Evolutionary conservation across 2,329 filamentous ascomycete species (phyloP).

Genomic region (Colletotrichum karsti): DNA sequence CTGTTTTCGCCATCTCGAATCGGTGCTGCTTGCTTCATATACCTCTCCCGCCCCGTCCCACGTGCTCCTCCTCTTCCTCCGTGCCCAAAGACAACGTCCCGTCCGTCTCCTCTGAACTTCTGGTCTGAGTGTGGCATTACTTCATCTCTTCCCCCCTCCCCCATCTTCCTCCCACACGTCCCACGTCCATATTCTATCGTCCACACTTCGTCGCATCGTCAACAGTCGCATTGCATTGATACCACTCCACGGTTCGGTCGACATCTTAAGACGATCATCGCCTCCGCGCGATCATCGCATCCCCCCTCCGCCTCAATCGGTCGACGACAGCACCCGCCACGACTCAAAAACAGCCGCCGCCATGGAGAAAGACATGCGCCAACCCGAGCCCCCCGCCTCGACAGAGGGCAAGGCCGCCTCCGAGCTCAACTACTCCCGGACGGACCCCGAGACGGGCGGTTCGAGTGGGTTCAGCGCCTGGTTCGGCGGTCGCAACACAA

Average conservation of each 20-base stretch:
- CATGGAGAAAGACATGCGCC: conserved; percentile 16
- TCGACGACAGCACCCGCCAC: not conserved
- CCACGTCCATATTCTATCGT: not conserved
- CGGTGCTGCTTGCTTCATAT: conserved; percentile 10
- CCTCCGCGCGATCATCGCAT: not conserved
- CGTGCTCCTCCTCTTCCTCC: conserved; percentile 5
- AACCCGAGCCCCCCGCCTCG: not conserved
- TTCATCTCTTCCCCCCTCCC: not conserved
- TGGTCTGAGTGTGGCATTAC: not conserved
- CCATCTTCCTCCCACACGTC: not conserved
- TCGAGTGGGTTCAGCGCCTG: conserved; percentile 21
- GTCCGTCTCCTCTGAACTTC: conserved; percentile 1
- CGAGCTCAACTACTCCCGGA: not conserved
- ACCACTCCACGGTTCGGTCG: not conserved
- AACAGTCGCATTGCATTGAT: not conserved
- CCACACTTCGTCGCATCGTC: not conserved
- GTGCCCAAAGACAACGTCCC: too few relatives aligned
- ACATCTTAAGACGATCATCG: not conserved
- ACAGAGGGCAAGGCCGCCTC: not conserved
- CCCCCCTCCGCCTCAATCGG: not conserved
- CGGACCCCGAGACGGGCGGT: conserved; percentile 20
- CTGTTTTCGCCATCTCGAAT: not conserved
- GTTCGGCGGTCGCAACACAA: conserved; percentile 49
- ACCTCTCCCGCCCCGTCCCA: conserved; percentile 26
- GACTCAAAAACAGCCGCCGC: not conserved